Base-by-base conservation (phyloP, 805 yeast genomes). In the Isabelozyma rhagii region DNA sequence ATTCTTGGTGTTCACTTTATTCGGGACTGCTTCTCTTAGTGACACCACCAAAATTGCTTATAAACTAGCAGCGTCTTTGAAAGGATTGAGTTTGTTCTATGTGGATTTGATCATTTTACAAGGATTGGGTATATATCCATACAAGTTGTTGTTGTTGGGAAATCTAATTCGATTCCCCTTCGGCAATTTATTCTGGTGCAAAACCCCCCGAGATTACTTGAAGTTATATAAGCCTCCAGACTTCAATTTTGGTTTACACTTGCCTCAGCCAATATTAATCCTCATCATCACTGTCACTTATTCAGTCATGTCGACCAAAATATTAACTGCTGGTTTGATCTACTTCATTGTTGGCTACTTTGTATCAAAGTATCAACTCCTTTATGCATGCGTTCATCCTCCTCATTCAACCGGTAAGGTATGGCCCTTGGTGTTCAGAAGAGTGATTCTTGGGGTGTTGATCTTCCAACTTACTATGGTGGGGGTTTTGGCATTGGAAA, bases 351-450 rank as follows among this genome's bases (percentile, higher is more conserved):
- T 90, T 49, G 97, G 98, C 0, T 93, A 83, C 66, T 85, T 84
- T 63, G 96, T 92, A 8, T 90, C 84, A 78, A 93, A 93, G 68
- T 93, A 92, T 65, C 97, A 91, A 67, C 74, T 93, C 51, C 73
- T 94, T 55, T 93, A 89, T 64, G 87, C 97, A 0, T 86, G 94
- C 72, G 91, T 90, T 31, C 98, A 94, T 66, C 92, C 96, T 8
- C 97, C 96, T 39, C 98, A 94, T 68, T 91, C 97, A 0, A 94
- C 97, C 0, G 99, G 98, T 1, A 88, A 87, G 62, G 96, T 93
- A 1, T 93, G 97, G 98, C 96, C 97, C 0, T 73, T 91, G 45
- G 84, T 93, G 2, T 87, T 88, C 61, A 77, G 96, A 58, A 77
- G 99, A 56, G 82, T 92, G 1, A 82, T 88, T 48, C 63, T 90